A percentile compares a stretch with the other conserved stretches of the same genome.
These are phyloP conservation scores for Blumeriella jaapii DNA, from an alignment of 2,329 filamentous ascomycete genomes.

Conservation along the genomic window DNA sequence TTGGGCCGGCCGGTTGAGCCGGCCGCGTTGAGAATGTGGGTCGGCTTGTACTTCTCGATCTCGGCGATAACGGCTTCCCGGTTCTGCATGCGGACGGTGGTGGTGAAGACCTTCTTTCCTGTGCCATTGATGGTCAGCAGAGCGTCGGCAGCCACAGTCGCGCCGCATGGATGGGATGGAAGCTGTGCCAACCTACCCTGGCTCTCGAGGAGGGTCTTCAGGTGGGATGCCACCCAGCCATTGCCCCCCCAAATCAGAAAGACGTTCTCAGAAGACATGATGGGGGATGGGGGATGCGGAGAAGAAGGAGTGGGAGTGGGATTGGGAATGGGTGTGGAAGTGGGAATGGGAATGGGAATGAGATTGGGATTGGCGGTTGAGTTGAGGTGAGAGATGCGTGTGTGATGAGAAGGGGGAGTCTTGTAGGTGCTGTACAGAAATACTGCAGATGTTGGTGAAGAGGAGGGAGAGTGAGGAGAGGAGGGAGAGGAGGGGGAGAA, in stretches of 20 bases:
- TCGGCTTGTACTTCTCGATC: constrained; percentile 48
- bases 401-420: not conserved
- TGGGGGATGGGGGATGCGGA: constrained; percentile 2
- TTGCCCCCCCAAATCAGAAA: constrained; percentile 55
- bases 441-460: too few species aligned
- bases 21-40: constrained; percentile 55
- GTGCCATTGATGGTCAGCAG: constrained; percentile 1
- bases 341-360: too few species aligned
- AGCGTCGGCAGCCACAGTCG: constrained; percentile 3
- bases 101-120: constrained; percentile 47
- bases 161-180: too few species aligned
- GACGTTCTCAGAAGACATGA: constrained; percentile 26
- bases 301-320: constrained; percentile 3
- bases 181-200: constrained; percentile 31
- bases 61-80: constrained; percentile 43
- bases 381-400: too few species aligned
- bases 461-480: too few species aligned
- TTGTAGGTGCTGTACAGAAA: too few species aligned
- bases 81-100: constrained; percentile 55
- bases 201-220: constrained; percentile 44
- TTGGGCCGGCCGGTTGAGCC: constrained; percentile 57
- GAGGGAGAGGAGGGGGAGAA: too few species aligned
- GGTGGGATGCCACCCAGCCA: constrained; percentile 52
- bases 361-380: too few species aligned
- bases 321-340: not conserved